Evolutionary conservation across 1,139 yeast genomes (phyloP).

Genomic region (Kodamaea suecica): DNA sequence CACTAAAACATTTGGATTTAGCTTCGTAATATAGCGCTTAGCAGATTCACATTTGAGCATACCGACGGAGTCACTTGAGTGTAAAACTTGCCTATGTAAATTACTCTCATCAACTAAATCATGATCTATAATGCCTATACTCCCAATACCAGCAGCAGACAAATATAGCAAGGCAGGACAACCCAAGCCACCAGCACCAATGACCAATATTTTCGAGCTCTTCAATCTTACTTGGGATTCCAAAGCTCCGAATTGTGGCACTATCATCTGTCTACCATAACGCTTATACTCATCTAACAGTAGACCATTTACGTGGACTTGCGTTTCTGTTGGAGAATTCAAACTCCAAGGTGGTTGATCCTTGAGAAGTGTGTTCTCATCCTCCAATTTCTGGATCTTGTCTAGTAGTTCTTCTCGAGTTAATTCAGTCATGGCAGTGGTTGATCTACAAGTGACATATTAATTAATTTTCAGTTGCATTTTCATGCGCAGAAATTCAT

Average conservation of each 20-base stretch:
- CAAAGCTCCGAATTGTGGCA: slow-evolving; percentile 65
- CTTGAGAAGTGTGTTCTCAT: slow-evolving; percentile 23
- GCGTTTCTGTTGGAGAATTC: too few species aligned
- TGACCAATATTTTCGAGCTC: slow-evolving; percentile 58
- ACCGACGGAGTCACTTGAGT: slow-evolving; percentile 65
- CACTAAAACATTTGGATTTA: slow-evolving; percentile 69
- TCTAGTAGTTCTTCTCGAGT: slow-evolving; percentile 8
- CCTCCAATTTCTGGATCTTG: slow-evolving; percentile 21
- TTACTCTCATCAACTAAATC: slow-evolving; percentile 84
- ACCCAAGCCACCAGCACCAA: slow-evolving; percentile 98
- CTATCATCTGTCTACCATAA: slow-evolving; percentile 95
- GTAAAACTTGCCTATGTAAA: slow-evolving; percentile 85
- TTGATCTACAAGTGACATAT: too few species aligned
- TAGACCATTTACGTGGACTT: slow-evolving; percentile 11
- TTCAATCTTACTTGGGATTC: slow-evolving; percentile 58
- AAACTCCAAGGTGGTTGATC: slow-evolving; percentile 5
- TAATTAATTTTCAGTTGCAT: too few species aligned
- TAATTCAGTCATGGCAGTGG: slow-evolving; percentile 1
- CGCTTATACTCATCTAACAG: slow-evolving; percentile 67
- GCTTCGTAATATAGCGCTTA: slow-evolving; percentile 39
- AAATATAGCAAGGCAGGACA: slow-evolving; percentile 86
- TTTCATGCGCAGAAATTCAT: too few species aligned
- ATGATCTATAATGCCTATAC: slow-evolving; percentile 80
- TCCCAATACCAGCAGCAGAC: slow-evolving; percentile 86
- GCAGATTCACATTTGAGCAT: slow-evolving; percentile 79